A percentile compares a stretch with the other conserved stretches of the same genome.
These are phyloP conservation scores for Lactarius psammicola DNA, from an alignment of 768 basidiomycete genomes.

Conservation along the genomic window DNA sequence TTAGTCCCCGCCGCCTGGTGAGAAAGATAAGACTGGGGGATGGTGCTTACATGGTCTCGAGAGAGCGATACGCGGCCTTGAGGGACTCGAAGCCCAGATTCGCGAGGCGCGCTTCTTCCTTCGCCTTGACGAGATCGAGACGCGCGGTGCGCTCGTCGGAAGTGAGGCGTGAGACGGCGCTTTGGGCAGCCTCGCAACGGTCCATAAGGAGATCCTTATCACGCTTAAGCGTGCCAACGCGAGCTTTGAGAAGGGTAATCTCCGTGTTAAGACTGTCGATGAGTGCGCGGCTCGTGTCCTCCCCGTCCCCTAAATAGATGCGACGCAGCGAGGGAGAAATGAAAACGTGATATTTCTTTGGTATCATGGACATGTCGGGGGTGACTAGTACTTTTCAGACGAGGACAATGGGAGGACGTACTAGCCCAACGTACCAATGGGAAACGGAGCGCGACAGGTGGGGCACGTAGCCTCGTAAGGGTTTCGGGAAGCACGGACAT, in stretches of 20 bases:
- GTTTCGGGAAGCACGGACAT: constrained; percentile 3
- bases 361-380: constrained; percentile 16
- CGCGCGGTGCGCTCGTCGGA: constrained; percentile 19
- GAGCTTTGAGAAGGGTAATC: constrained; percentile 3
- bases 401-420: neutral
- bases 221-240: constrained; percentile 9
- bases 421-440: constrained; percentile 11
- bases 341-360: constrained; percentile 20
- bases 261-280: constrained; percentile 13
- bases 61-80: neutral
- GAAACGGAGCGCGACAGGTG: constrained; percentile 22
- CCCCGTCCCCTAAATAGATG: constrained; percentile 10
- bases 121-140: constrained; percentile 3
- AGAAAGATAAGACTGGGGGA: neutral
- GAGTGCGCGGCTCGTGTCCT: neutral
- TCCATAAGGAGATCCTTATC: constrained; percentile 24
- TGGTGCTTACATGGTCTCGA: neutral
- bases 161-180: constrained; percentile 1
- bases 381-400: constrained; percentile 9
- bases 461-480: constrained; percentile 20
- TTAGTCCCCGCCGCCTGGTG: too few relatives aligned
- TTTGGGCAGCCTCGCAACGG: constrained; percentile 8
- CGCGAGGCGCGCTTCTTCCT: neutral
- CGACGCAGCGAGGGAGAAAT: constrained; percentile 22
- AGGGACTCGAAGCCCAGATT: neutral